These are phyloP conservation scores for Cyberlindnera maritima DNA, from an alignment of 805 yeast species.

Conservation along the genomic window DNA sequence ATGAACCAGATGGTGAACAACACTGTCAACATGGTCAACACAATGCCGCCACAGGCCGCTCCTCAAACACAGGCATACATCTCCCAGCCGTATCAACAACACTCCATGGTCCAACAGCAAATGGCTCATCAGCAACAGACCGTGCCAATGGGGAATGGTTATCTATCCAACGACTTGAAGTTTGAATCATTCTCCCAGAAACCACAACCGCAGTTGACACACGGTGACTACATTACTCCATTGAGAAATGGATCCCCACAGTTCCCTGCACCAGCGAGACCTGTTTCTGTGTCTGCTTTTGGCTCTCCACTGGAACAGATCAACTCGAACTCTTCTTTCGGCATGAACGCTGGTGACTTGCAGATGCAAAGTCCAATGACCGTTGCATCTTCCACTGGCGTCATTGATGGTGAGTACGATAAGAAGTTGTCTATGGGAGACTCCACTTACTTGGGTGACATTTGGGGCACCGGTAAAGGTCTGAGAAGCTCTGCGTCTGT, in stretches of 20 bases:
- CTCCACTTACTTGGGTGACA: constrained; percentile 25
- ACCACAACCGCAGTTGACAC: constrained; percentile 15
- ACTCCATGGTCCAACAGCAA: not conserved
- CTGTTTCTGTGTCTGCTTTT: constrained; percentile 16
- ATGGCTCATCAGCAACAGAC: constrained; percentile 9
- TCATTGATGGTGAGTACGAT: constrained; percentile 10
- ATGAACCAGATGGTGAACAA: constrained; percentile 3
- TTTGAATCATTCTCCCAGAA: constrained; percentile 14
- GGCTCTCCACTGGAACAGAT: constrained; percentile 20
- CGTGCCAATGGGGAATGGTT: not conserved
- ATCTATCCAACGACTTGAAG: constrained; percentile 4
- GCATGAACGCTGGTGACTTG: constrained; percentile 16
- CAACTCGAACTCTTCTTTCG: constrained; percentile 19
- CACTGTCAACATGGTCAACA: not conserved
- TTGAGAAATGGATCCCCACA: constrained; percentile 21
- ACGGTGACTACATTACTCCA: constrained; percentile 13
- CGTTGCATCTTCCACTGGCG: constrained; percentile 7
- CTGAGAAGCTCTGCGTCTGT: constrained; percentile 26
- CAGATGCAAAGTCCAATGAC: constrained; percentile 16
- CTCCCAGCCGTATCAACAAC: constrained; percentile 3
- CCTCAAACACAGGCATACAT: constrained; percentile 2
- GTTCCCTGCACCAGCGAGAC: constrained; percentile 15
- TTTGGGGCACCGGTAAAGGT: constrained; percentile 26
- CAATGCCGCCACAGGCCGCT: constrained; percentile 2
- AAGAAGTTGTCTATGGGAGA: constrained; percentile 22